Base-by-base conservation (phyloP, 176 grass and related monocot species). In the Oropetium thomaeum region DNA sequence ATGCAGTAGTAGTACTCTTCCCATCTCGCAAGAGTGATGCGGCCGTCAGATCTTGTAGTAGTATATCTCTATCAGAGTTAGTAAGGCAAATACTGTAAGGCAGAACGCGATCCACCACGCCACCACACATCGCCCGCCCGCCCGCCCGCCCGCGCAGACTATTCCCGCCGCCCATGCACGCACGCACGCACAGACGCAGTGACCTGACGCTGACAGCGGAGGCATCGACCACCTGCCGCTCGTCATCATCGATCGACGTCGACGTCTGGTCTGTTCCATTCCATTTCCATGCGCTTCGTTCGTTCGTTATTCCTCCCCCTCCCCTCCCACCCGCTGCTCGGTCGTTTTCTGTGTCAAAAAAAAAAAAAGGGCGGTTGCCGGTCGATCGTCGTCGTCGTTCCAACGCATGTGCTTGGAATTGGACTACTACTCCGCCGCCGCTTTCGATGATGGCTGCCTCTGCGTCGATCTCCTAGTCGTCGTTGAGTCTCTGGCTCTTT, bases 401-500 rank as follows among this genome's bases (percentile, higher is more conserved):
- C 72, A 69, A 19, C 23, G 63, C 81, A 83, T 76, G 62, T 30
- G 81, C 28, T 75, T 82, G 80, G 70, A 74, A n/a, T n/a, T n/a
- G n/a, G n/a, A n/a, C n/a, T n/a, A n/a, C 70, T 45, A 10, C 9
- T 26, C 64, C 22, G 22, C n/a, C n/a, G 32, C 54, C 25, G 26
- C n/a, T 30, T 30, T 30, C 26, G 52, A 22, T 11, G 52, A 16
- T 51, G 1, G 7, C n/a, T n/a, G n/a, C n/a, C n/a, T n/a, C n/a
- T n/a, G n/a, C n/a, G n/a, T n/a, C n/a, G n/a, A n/a, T n/a, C n/a
- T n/a, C n/a, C n/a, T n/a, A n/a, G n/a, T n/a, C 22, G 52, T 51
- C 52, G 7, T 54, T 54, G 7, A 22, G 7, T 10, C 20, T 8
- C 20, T 2, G 45, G n/a, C n/a, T n/a, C n/a, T n/a, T n/a, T n/a